These are phyloP conservation scores for Claviceps maximensis DNA, from an alignment of 2,329 filamentous ascomycete species.

Conservation along the genomic window DNA sequence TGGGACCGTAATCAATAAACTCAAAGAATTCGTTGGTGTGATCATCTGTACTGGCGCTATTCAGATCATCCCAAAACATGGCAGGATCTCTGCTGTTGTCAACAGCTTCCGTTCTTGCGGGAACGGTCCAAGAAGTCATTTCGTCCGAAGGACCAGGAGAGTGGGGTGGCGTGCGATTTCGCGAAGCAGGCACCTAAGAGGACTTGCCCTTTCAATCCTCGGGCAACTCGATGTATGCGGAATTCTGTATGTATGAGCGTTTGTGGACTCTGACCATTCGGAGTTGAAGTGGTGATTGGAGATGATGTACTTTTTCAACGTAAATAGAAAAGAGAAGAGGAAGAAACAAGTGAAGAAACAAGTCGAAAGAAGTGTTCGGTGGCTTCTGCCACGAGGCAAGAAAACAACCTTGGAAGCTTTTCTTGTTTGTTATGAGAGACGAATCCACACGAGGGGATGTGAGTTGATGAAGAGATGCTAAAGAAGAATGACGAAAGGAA, in stretches of 20 bases:
- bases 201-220: background rate
- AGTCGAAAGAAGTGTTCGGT: background rate
- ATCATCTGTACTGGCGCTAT: slow-evolving; percentile 16
- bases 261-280: background rate
- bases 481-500: background rate
- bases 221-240: background rate
- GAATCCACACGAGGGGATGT: background rate
- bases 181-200: background rate
- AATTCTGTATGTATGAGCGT: background rate
- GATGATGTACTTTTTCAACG: background rate
- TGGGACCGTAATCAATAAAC: slow-evolving; percentile 24
- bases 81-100: slow-evolving; percentile 22
- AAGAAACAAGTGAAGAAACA: background rate
- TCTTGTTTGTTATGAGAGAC: background rate
- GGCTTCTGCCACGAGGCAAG: background rate
- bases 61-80: slow-evolving; percentile 23
- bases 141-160: background rate
- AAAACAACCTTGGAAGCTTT: background rate
- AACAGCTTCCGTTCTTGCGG: slow-evolving; percentile 20
- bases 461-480: background rate
- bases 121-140: slow-evolving; percentile 25
- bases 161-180: background rate
- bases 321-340: background rate
- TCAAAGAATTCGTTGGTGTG: slow-evolving; percentile 22
- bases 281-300: background rate